Base-by-base conservation (phyloP, 495 filamentous ascomycete genomes). In the Apiosordaria backusii region DNA sequence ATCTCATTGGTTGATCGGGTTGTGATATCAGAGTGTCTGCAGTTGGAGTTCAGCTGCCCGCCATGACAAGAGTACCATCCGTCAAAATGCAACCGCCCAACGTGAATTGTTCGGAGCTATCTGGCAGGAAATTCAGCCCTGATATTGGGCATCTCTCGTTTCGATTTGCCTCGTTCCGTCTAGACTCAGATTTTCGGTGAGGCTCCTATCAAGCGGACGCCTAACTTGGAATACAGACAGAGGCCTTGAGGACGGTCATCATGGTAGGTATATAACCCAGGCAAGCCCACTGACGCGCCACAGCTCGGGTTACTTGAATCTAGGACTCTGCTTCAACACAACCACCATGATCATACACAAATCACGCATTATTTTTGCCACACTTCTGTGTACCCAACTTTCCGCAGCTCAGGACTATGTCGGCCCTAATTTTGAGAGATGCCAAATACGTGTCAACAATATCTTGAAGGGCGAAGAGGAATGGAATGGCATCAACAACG, bases 401-500 rank as follows among this genome's bases (percentile, higher is more conserved):
- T 7, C 35, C 35, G 35, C 6, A 45, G 35, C 35, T 45, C 35
- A 45, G 35, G 35, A 45, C 9, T 45, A 45, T 45, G 35, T 45
- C 35, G 35, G 35, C 5, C 35, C 35, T 3, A 45, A 45, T 15
- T 55, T 55, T 13, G 53, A 21, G 9, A 21, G 10, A 55, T 55
- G 53, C 18, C n/a, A 23, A 21, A 24, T 9, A 6, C 53, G 53
- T 9, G 53, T 55, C 1, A 24, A 21, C 19, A 5, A 13, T 6
- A 55, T 55, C n/a, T 74, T 23, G 71, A 68, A n/a, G 6, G 45
- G 23, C 5, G 10, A n/a, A n/a, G 21, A 54, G 18, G 21, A 15
- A 4, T 63, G 18, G 73, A 72, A 1, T 62, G 19, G 19, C n/a
- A 24, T 55, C n/a, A 55, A 55, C 53, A 55, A 55, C 53, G 53